These are phyloP conservation scores for Saccharomycopsis selenospora DNA, from an alignment of 805 yeast genomes.

Conservation along the genomic window DNA sequence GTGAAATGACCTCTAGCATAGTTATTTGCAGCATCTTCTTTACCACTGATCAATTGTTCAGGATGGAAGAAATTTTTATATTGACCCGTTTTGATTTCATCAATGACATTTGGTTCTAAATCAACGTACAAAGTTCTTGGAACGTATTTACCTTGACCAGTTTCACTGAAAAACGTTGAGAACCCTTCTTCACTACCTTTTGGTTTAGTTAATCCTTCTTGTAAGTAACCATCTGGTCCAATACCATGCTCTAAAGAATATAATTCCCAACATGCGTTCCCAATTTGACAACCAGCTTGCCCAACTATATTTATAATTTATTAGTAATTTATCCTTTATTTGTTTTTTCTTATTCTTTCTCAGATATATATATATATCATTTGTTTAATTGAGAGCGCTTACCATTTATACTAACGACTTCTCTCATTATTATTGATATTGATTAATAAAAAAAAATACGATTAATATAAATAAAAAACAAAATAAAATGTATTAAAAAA, in stretches of 20 bases:
- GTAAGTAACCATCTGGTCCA: constrained; percentile 83
- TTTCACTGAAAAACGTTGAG: constrained; percentile 91
- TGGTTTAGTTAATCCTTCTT: constrained; percentile 71
- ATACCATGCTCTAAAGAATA: constrained; percentile 97
- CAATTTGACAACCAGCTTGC: constrained; percentile 96
- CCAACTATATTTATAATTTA: constrained; percentile 30
- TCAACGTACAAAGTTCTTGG: constrained; percentile 97
- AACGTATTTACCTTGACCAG: constrained; percentile 91
- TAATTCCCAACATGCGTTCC: constrained; percentile 98
- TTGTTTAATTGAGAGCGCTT: constrained; percentile 28
- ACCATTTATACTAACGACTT: constrained; percentile 34
- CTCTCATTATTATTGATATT: constrained; percentile 80
- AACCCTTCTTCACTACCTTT: constrained; percentile 95
- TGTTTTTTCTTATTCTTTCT: too few species aligned
- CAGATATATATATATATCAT: neutral
- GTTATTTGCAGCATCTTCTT: constrained; percentile 98
- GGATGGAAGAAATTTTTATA: constrained; percentile 94
- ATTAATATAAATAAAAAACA: too few species aligned
- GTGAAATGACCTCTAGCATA: constrained; percentile 99
- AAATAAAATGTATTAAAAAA: too few species aligned
- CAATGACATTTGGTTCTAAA: constrained; percentile 95
- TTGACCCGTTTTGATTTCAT: constrained; percentile 92
- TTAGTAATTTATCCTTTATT: constrained; percentile 10
- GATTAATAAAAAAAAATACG: too few species aligned
- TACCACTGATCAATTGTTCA: constrained; percentile 92